Conservation (phyloP, 1,139 yeast genomes). For the Hyphopichia burtonii region DNA sequence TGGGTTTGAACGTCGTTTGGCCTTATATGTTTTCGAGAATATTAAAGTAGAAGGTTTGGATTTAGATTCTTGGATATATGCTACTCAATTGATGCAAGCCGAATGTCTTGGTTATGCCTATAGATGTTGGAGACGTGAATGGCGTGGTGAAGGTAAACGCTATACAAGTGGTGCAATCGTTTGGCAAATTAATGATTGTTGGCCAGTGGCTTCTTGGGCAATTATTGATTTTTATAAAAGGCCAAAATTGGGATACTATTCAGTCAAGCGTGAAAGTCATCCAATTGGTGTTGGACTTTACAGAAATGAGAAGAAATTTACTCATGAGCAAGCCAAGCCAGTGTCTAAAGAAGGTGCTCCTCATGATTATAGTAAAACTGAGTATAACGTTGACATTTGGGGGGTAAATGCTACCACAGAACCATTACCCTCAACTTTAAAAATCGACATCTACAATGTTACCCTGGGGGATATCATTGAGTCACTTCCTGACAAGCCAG, state of each 20-base stretch:
- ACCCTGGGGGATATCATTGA: conserved; percentile 25
- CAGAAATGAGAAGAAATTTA: conserved; percentile 21
- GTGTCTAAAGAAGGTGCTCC: conserved; percentile 11
- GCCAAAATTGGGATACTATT: conserved; percentile 46
- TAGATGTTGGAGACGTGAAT: conserved; percentile 45
- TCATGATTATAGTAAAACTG: conserved; percentile 20
- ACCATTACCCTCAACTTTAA: conserved; percentile 20
- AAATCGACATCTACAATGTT: conserved; percentile 29
- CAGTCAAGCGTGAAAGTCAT: conserved; percentile 42
- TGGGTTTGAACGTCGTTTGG: conserved; percentile 45
- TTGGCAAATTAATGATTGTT: conserved; percentile 54
- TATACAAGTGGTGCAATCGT: conserved; percentile 45
- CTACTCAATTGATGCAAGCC: conserved; percentile 50
- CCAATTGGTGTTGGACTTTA: conserved; percentile 35
- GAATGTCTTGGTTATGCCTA: conserved; percentile 49
- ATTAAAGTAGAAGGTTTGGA: conserved; percentile 30
- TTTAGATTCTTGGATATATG: conserved; percentile 43
- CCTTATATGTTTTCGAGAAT: conserved; percentile 46
- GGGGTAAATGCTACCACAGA: conserved; percentile 32
- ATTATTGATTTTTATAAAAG: conserved; percentile 37
- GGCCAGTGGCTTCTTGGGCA: conserved; percentile 52
- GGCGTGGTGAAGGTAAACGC: conserved; percentile 37
- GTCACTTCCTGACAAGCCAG: conserved; percentile 13
- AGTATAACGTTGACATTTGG: conserved; percentile 39
- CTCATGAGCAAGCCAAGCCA: conserved; percentile 10